phyloP scores from a whole-genome alignment of 257 asterid species.

The Paraleonurus japonicus region DNA sequence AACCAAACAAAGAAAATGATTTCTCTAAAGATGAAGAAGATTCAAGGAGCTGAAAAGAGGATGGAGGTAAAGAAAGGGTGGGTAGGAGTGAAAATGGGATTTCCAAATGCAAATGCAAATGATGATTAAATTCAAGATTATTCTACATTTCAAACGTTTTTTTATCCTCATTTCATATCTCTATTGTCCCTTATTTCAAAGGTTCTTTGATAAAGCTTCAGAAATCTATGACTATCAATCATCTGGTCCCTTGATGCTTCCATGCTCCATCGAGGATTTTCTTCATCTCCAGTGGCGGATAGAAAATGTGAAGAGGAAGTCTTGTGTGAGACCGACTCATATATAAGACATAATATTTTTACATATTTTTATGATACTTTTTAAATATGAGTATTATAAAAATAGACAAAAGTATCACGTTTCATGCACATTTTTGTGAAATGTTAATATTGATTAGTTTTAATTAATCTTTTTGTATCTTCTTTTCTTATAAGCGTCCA shows the following conservation, averaged over 20 bases:
- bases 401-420: too few species aligned
- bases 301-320: too few species aligned
- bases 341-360: too few species aligned
- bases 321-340: too few species aligned
- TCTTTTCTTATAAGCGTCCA: too few species aligned
- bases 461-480: too few species aligned
- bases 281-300: slow-evolving; percentile 19
- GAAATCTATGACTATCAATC: slow-evolving; percentile 21
- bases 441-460: too few species aligned
- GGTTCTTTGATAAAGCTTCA: slow-evolving; percentile 15
- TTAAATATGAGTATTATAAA: too few species aligned
- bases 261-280: slow-evolving; percentile 30
- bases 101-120: slow-evolving; percentile 17
- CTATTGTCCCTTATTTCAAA: slow-evolving; percentile 14
- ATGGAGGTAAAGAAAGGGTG: slow-evolving; percentile 30
- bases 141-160: slow-evolving; percentile 23
- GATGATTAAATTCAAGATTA: slow-evolving; percentile 5
- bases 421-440: too few species aligned
- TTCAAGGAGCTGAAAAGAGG: not conserved
- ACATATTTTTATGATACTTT: too few species aligned
- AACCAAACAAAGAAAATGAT: not conserved
- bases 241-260: slow-evolving; percentile 24
- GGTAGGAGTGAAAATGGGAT: slow-evolving; percentile 33
- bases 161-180: slow-evolving; percentile 21
- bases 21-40: not conserved